Conservation (phyloP, 176 grass and related monocot species). For the Bromus sterilis region DNA sequence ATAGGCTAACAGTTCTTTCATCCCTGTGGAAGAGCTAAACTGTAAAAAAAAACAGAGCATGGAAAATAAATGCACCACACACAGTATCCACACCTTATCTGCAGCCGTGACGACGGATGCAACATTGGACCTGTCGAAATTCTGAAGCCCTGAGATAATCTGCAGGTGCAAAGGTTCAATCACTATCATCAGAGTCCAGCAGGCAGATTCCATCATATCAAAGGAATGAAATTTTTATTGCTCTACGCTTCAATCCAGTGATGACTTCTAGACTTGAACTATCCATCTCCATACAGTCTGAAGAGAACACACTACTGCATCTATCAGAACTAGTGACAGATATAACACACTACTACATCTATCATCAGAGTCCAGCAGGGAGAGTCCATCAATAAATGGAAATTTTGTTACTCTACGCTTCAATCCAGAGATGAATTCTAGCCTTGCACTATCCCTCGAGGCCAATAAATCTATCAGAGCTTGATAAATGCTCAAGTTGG, state of each 20-base stretch:
- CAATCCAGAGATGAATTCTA: neutral
- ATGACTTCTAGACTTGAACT: neutral
- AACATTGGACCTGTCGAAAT: conserved; percentile 71
- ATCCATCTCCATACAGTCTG: neutral
- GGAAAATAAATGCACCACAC: neutral
- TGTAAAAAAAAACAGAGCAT: neutral
- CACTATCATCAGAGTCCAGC: neutral
- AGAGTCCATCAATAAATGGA: neutral
- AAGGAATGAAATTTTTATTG: neutral
- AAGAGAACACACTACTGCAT: neutral
- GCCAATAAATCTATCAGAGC: no score
- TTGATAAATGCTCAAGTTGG: neutral
- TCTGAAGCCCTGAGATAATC: conserved; percentile 91
- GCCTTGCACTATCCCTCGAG: no score
- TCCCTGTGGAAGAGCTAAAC: neutral
- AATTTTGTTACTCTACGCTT: neutral
- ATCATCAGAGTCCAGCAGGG: no score
- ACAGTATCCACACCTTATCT: conserved; percentile 54
- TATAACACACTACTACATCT: no score
- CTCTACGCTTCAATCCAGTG: conserved; percentile 4
- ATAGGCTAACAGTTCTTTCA: neutral
- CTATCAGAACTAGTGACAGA: neutral
- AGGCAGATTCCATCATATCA: neutral
- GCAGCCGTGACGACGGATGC: conserved; percentile 86
- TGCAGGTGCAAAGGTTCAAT: conserved; percentile 26